phyloP scores from a whole-genome alignment of 345 rosid species.

The Sonneratia caseolaris region DNA sequence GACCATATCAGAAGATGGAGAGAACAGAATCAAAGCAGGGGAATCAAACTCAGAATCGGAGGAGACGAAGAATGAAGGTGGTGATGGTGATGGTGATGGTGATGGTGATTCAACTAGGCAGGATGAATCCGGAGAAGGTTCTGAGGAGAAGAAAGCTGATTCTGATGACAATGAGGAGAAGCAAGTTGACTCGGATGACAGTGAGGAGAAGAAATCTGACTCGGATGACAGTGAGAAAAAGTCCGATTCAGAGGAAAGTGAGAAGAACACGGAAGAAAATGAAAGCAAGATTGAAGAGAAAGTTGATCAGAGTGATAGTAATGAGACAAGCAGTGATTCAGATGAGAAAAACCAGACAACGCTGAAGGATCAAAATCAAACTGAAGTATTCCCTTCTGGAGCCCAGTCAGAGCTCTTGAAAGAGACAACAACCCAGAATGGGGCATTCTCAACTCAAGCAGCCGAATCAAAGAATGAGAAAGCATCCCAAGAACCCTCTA shows the following conservation, averaged over 20 bases:
- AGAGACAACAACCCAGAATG: conserved; percentile 56
- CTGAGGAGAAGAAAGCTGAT: conserved; percentile 28
- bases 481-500: conserved; percentile 51
- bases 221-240: conserved; percentile 25
- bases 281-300: conserved; percentile 32
- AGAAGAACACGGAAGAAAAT: conserved; percentile 25
- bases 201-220: conserved; percentile 26
- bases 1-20: conserved; percentile 12
- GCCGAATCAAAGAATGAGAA: conserved; percentile 81
- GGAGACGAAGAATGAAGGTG: conserved; percentile 26
- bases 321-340: conserved; percentile 26
- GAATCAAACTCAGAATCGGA: conserved; percentile 21
- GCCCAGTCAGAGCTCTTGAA: conserved; percentile 74
- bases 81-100: conserved; percentile 26
- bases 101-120: conserved; percentile 30
- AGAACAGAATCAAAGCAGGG: conserved; percentile 18
- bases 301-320: conserved; percentile 26
- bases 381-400: conserved; percentile 66
- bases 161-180: conserved; percentile 26
- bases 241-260: conserved; percentile 21
- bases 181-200: conserved; percentile 27
- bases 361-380: conserved; percentile 32
- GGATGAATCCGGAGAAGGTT: conserved; percentile 39
- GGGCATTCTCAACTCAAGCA: conserved; percentile 87
- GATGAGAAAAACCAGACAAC: conserved; percentile 32